Evolutionary conservation across 768 basidiomycete genomes (phyloP).

Genomic region (Panaeolus cyanescens): DNA sequence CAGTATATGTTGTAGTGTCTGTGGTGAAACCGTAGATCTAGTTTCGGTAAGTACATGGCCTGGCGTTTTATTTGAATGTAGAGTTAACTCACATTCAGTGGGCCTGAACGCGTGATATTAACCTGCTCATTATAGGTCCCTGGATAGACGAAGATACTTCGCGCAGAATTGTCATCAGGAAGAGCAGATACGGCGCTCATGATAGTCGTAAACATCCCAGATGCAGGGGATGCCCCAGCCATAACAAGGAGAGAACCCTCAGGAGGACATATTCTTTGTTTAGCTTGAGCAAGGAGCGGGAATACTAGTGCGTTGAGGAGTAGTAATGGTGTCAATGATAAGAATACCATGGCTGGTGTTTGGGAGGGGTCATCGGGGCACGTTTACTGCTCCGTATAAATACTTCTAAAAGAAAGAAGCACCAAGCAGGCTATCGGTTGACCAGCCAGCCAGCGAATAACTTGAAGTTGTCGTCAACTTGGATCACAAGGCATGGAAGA

Average conservation of each 20-base stretch:
- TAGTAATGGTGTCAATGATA: background rate
- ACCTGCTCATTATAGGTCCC: conserved; percentile 47
- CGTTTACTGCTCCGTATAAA: too few relatives aligned
- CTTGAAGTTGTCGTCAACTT: background rate
- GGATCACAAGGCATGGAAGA: background rate
- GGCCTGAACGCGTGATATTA: conserved; percentile 40
- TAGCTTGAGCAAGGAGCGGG: conserved; percentile 20
- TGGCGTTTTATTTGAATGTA: background rate
- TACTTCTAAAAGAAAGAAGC: too few relatives aligned
- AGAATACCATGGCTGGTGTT: too few relatives aligned
- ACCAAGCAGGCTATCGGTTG: too few relatives aligned
- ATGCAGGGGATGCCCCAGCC: conserved; percentile 28
- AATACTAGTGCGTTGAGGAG: background rate
- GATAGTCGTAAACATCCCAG: conserved; percentile 41
- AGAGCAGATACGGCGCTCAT: conserved; percentile 37
- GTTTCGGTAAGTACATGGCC: background rate
- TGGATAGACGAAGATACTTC: conserved; percentile 47
- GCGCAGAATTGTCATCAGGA: conserved; percentile 36
- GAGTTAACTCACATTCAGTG: conserved; percentile 32
- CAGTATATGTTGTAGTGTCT: conserved; percentile 25
- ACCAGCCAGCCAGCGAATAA: background rate
- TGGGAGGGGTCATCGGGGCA: too few relatives aligned
- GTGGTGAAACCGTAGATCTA: conserved; percentile 43
- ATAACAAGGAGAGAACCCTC: conserved; percentile 41
- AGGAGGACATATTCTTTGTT: conserved; percentile 33